phyloP scores from a whole-genome alignment of 805 yeast genomes.

The Wickerhamomyces canadensis region DNA sequence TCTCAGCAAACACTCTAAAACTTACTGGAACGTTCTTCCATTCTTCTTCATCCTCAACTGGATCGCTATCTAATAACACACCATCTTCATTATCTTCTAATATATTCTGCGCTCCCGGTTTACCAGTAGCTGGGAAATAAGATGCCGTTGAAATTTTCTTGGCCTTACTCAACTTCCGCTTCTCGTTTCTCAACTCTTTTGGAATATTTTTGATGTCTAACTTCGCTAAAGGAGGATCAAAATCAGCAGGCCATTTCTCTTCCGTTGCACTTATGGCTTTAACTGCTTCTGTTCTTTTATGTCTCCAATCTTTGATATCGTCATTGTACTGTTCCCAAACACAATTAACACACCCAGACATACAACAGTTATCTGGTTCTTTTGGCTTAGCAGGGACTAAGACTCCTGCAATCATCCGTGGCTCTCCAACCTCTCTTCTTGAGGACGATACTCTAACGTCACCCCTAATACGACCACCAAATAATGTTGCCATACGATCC shows the following conservation, averaged over 20 bases:
- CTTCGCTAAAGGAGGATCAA: constrained; percentile 48
- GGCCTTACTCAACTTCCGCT: constrained; percentile 20
- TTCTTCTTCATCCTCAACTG: constrained; percentile 34
- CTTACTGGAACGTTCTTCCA: constrained; percentile 66
- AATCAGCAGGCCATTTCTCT: constrained; percentile 59
- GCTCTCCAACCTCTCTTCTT: constrained; percentile 19
- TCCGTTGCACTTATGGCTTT: constrained; percentile 34
- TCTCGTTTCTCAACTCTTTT: constrained; percentile 26
- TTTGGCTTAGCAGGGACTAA: constrained; percentile 76
- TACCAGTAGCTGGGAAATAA: constrained; percentile 30
- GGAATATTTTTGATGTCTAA: constrained; percentile 41
- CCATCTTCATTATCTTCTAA: constrained; percentile 17
- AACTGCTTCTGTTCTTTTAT: constrained; percentile 53
- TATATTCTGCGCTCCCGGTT: constrained; percentile 27
- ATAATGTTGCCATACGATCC: constrained; percentile 42
- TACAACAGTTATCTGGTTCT: constrained; percentile 95
- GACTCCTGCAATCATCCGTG: constrained; percentile 50
- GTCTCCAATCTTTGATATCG: constrained; percentile 80
- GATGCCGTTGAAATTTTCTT: constrained; percentile 23
- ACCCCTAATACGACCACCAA: constrained; percentile 54
- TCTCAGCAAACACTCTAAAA: constrained; percentile 76
- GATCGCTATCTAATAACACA: constrained; percentile 20
- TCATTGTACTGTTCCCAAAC: constrained; percentile 94
- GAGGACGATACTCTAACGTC: constrained; percentile 38
- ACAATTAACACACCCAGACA: constrained; percentile 95